Conservation (phyloP, 2,329 filamentous ascomycete species). For the Fusarium bulbicola region DNA sequence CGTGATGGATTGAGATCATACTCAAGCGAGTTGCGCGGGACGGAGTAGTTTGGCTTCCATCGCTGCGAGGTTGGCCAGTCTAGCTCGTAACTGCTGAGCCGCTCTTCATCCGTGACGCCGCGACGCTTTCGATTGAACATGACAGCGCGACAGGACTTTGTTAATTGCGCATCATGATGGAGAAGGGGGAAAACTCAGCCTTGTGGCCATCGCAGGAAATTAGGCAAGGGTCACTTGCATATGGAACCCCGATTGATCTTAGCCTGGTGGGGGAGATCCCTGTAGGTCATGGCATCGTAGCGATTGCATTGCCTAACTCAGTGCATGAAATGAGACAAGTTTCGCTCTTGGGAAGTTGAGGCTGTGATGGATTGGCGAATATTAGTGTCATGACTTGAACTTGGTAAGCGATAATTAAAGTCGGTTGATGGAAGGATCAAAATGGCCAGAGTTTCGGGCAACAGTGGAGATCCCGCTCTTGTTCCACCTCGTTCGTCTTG, state of each 20-base stretch:
- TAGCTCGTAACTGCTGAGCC: constrained; percentile 27
- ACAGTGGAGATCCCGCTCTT: constrained; percentile 24
- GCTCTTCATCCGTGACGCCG: constrained; percentile 6
- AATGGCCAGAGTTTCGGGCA: neutral
- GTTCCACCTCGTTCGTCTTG: neutral
- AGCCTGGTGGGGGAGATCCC: neutral
- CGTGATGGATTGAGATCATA: neutral
- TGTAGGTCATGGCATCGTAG: neutral
- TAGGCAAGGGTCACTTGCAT: neutral
- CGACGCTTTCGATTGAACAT: constrained; percentile 26
- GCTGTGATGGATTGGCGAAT: neutral
- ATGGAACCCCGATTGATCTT: neutral
- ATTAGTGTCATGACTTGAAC: neutral
- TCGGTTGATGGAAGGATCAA: neutral
- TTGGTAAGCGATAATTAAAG: neutral
- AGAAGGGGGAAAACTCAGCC: constrained; percentile 1
- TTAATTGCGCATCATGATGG: neutral
- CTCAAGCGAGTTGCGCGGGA: constrained; percentile 15
- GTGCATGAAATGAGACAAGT: neutral
- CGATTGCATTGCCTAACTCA: neutral
- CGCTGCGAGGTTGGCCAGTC: constrained; percentile 33
- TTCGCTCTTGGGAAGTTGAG: neutral
- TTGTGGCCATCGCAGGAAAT: neutral
- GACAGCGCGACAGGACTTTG: neutral
- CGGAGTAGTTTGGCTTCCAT: constrained; percentile 43